Percentiles rank a stretch among this genome's conserved stretches.
These are phyloP conservation scores for Spinacia oleracea DNA, from an alignment of 179 eudicot species.

Conservation along the genomic window DNA sequence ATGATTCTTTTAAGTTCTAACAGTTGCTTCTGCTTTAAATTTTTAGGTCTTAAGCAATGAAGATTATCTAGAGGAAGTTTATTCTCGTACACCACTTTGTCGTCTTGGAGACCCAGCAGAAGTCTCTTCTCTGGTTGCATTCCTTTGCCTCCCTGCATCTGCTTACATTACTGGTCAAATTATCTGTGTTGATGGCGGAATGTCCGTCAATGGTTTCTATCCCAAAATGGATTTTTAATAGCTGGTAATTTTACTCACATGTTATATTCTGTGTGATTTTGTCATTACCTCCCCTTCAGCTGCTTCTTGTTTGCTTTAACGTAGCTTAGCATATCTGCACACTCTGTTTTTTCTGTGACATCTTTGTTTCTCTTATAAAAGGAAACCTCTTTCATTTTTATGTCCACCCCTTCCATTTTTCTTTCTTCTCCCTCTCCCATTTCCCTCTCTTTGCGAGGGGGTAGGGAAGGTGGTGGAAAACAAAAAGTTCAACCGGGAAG, in stretches of 20 bases:
- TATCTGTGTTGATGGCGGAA: slow-evolving; percentile 58
- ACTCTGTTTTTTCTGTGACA: neutral
- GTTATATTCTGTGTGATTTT: neutral
- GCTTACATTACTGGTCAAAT: slow-evolving; percentile 59
- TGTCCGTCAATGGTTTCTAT: slow-evolving; percentile 45
- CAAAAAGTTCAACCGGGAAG: no score
- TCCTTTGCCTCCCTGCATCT: slow-evolving; percentile 64
- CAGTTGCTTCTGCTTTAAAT: neutral
- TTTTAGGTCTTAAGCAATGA: slow-evolving; percentile 29
- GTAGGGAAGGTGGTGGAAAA: no score
- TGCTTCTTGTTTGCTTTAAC: neutral
- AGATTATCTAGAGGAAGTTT: slow-evolving; percentile 42
- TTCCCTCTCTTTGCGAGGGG: no score
- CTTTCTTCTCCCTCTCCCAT: no score
- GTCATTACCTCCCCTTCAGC: neutral
- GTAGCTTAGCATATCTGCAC: neutral
- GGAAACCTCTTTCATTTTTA: neutral
- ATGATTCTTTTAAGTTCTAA: neutral
- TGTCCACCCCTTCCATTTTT: neutral
- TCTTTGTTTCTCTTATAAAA: neutral
- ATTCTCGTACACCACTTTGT: slow-evolving; percentile 47
- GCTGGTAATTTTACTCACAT: slow-evolving; percentile 21
- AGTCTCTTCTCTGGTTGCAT: slow-evolving; percentile 57
- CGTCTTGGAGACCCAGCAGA: slow-evolving; percentile 58
- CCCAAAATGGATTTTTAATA: slow-evolving; percentile 32